Conservation (phyloP, 1,284 basidiomycete genomes). For the Gomphus bonarii region DNA sequence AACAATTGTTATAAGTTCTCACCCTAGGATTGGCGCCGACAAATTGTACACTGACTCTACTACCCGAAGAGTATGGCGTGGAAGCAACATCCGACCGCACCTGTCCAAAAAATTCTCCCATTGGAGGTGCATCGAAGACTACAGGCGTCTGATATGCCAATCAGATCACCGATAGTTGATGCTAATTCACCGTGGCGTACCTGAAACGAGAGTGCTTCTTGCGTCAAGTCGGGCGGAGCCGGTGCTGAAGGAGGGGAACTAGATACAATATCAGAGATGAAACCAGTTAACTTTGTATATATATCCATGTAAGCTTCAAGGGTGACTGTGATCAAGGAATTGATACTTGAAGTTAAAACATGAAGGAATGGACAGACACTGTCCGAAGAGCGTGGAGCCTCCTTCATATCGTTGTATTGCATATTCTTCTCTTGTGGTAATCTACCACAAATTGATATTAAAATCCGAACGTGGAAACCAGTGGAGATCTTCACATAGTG, state of each 20-base stretch:
- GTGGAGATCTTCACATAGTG: slow-evolving; percentile 46
- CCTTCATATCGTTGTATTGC: slow-evolving; percentile 73
- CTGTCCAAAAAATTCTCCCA: slow-evolving; percentile 55
- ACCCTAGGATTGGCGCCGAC: slow-evolving; percentile 75
- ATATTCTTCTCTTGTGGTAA: slow-evolving; percentile 66
- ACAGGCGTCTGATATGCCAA: slow-evolving; percentile 39
- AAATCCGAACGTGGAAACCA: neutral
- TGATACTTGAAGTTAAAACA: neutral
- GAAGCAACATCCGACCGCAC: slow-evolving; percentile 51
- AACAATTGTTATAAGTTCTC: slow-evolving; percentile 17
- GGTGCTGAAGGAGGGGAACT: slow-evolving; percentile 48
- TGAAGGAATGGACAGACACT: slow-evolving; percentile 35
- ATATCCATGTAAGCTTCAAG: slow-evolving; percentile 74
- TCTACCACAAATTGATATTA: slow-evolving; percentile 6
- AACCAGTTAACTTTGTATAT: slow-evolving; percentile 55
- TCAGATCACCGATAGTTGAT: neutral
- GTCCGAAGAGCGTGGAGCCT: slow-evolving; percentile 72
- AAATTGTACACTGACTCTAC: slow-evolving; percentile 55
- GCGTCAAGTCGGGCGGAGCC: slow-evolving; percentile 56
- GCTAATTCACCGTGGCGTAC: slow-evolving; percentile 22
- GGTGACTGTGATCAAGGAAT: slow-evolving; percentile 36
- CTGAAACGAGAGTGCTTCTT: slow-evolving; percentile 58
- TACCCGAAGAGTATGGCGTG: slow-evolving; percentile 40
- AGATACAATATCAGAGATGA: slow-evolving; percentile 41
- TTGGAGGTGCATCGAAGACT: slow-evolving; percentile 45